Percentiles rank a stretch among this genome's conserved stretches.
These are phyloP conservation scores for Kuraishia hungarica DNA, from an alignment of 805 yeast species.

Conservation along the genomic window DNA sequence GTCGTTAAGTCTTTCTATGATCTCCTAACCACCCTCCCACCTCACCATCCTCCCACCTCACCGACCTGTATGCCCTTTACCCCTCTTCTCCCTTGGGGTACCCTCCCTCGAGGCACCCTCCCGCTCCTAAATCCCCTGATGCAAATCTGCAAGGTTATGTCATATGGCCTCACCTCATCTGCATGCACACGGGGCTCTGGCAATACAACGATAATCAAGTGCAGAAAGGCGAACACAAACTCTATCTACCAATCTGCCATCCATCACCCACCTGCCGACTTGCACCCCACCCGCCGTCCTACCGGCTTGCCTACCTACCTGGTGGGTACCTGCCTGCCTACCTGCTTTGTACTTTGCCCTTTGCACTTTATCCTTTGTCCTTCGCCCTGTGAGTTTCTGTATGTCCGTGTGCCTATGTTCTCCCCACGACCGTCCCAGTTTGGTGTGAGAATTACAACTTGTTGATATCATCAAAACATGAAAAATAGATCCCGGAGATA, in stretches of 20 bases:
- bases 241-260: neutral
- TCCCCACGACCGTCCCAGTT: neutral
- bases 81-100: neutral
- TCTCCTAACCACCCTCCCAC: too few species aligned
- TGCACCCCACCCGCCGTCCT: too few species aligned
- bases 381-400: neutral
- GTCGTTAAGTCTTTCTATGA: too few species aligned
- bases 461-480: neutral
- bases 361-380: too few species aligned
- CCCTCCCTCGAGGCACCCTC: neutral
- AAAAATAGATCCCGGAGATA: neutral
- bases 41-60: too few species aligned
- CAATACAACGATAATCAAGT: neutral
- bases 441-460: neutral
- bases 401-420: neutral
- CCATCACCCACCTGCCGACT: too few species aligned
- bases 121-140: neutral
- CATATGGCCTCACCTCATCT: neutral
- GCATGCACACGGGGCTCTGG: neutral
- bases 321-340: too few species aligned
- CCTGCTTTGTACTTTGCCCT: too few species aligned
- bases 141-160: neutral
- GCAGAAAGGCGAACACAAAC: neutral
- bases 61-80: too few species aligned
- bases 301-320: too few species aligned